A percentile compares a stretch with the other conserved stretches of the same genome.
These are phyloP conservation scores for Colletotrichum salicis DNA, from an alignment of 2,329 filamentous ascomycete species.

Conservation along the genomic window DNA sequence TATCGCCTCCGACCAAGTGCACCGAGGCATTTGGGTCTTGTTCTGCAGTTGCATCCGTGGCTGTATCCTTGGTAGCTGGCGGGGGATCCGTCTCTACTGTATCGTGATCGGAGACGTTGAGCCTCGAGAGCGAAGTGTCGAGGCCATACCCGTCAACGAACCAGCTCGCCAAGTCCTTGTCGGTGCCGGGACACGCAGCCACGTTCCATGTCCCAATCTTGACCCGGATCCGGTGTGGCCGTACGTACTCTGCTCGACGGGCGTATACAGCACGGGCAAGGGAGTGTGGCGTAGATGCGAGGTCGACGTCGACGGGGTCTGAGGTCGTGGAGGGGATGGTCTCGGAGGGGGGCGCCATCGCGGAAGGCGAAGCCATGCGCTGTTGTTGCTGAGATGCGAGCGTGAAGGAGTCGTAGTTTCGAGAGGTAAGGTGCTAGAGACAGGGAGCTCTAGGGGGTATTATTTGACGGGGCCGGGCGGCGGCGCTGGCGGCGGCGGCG, in stretches of 20 bases:
- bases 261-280: slow-evolving; percentile 76
- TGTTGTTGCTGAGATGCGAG: not conserved
- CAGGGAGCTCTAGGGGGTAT: not conserved
- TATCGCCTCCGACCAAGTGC: slow-evolving; percentile 66
- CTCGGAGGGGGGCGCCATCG: slow-evolving; percentile 24
- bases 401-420: not conserved
- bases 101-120: slow-evolving; percentile 56
- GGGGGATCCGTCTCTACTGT: slow-evolving; percentile 42
- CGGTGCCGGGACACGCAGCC: slow-evolving; percentile 82
- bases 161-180: slow-evolving; percentile 89
- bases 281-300: slow-evolving; percentile 61
- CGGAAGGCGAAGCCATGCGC: slow-evolving; percentile 7
- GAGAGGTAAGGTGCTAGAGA: not conserved
- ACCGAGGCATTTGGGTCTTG: slow-evolving; percentile 43
- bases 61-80: not conserved
- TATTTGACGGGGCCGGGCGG: not conserved
- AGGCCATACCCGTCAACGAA: slow-evolving; percentile 83
- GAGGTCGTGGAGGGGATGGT: slow-evolving; percentile 44
- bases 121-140: slow-evolving; percentile 68
- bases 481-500: not conserved
- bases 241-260: slow-evolving; percentile 81
- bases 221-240: slow-evolving; percentile 78
- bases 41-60: slow-evolving; percentile 37
- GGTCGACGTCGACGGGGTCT: slow-evolving; percentile 60
- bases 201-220: slow-evolving; percentile 98